Conservation (phyloP, 2,329 filamentous ascomycete genomes). For the Ceratocystis albifundus region DNA sequence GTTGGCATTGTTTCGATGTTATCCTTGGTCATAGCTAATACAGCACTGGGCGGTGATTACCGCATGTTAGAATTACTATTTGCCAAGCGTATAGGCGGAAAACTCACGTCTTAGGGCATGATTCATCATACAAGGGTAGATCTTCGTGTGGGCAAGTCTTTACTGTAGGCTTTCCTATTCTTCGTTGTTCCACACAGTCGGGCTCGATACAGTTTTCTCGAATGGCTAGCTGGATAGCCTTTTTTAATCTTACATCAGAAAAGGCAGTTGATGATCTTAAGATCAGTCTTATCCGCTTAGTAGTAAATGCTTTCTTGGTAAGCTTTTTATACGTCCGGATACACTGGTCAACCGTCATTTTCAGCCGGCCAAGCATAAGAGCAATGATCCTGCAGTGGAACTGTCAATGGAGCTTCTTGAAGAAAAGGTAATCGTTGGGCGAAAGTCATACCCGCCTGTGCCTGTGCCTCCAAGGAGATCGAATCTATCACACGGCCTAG, state of each 20-base stretch:
- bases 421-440: conserved; percentile 16
- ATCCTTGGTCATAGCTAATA: background rate
- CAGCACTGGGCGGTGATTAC: background rate
- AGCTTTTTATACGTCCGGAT: background rate
- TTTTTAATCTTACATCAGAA: background rate
- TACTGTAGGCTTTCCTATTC: background rate
- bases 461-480: conserved; percentile 29
- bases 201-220: background rate
- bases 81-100: background rate
- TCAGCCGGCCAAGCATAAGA: background rate
- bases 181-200: background rate
- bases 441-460: conserved; percentile 25
- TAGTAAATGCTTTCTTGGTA: background rate
- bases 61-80: background rate
- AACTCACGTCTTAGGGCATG: background rate
- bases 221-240: background rate
- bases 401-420: background rate
- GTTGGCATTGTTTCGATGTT: conserved; percentile 23
- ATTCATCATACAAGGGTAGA: background rate
- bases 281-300: background rate
- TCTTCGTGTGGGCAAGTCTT: background rate
- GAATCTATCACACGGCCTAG: conserved; percentile 27
- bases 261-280: background rate
- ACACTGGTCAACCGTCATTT: background rate
- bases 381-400: background rate